A percentile compares a stretch with the other conserved stretches of the same genome.
These are phyloP conservation scores for Phytomonas francai DNA, from an alignment of 208 protist species.

Conservation along the genomic window DNA sequence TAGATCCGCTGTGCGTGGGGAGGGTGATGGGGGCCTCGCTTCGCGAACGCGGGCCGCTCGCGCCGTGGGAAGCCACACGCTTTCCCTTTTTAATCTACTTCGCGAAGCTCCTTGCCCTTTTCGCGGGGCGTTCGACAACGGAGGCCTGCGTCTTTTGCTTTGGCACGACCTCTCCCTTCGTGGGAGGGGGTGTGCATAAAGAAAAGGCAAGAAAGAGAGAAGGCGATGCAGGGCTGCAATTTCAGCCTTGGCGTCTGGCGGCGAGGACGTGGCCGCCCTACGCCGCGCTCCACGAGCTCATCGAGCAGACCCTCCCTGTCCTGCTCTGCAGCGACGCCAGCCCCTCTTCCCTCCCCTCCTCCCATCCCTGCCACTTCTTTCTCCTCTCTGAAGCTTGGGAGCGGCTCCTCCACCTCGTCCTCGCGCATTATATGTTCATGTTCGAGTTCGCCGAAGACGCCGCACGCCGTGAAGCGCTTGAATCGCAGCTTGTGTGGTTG, in stretches of 20 bases:
- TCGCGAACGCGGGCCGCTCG: conserved; percentile 27
- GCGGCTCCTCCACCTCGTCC: conserved; percentile 24
- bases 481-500: conserved; percentile 32
- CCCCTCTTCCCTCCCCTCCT: not conserved
- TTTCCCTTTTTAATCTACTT: conserved; percentile 18
- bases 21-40: conserved; percentile 27
- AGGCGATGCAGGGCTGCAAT: not conserved
- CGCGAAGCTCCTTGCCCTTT: too few species aligned
- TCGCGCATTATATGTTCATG: conserved; percentile 40
- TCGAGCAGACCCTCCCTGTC: too few species aligned
- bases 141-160: too few species aligned
- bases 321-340: too few species aligned
- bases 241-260: conserved; percentile 19
- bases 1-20: conserved; percentile 23
- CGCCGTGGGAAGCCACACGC: conserved; percentile 22
- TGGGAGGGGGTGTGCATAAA: too few species aligned
- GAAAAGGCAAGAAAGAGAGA: too few species aligned
- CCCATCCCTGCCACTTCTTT: too few species aligned
- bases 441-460: conserved; percentile 37
- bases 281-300: conserved; percentile 25
- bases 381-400: conserved; percentile 22
- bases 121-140: too few species aligned
- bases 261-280: conserved; percentile 43
- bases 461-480: conserved; percentile 19
- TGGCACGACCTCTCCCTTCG: too few species aligned